Percentiles rank a stretch among this genome's conserved stretches.
phyloP scores from a whole-genome alignment of 805 yeast species.

The Metschnikowia kunwiensis region DNA sequence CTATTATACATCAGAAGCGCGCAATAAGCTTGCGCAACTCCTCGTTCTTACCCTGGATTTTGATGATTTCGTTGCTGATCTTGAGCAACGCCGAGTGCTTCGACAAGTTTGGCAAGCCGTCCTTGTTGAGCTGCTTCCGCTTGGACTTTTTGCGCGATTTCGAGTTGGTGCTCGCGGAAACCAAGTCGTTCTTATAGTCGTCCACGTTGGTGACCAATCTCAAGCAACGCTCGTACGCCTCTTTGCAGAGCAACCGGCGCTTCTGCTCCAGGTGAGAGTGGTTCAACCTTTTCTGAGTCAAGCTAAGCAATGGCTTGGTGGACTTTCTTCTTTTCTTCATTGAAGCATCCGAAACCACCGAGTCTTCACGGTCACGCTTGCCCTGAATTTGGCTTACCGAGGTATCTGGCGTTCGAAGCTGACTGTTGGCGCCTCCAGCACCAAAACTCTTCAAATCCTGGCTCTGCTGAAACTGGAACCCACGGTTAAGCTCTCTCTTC shows the following conservation, averaged over 20 bases:
- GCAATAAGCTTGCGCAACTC: conserved; percentile 27
- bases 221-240: conserved; percentile 44
- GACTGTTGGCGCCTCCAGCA: conserved; percentile 13
- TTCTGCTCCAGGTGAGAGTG: conserved; percentile 44
- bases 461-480: conserved; percentile 29
- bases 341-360: conserved; percentile 1
- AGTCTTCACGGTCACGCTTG: conserved; percentile 5
- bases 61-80: conserved; percentile 37
- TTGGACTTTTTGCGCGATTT: conserved; percentile 29
- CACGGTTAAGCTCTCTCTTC: conserved; percentile 30
- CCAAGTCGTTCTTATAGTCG: conserved; percentile 33
- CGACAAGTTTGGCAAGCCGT: conserved; percentile 44
- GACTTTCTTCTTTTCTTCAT: conserved; percentile 24
- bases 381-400: conserved; percentile 14
- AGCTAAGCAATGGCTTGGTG: conserved; percentile 36
- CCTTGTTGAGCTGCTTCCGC: conserved; percentile 39
- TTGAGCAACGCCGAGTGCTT: conserved; percentile 42
- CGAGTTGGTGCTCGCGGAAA: conserved; percentile 19
- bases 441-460: conserved; percentile 15
- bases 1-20: neutral
- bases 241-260: conserved; percentile 42
- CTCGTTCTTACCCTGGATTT: conserved; percentile 34
- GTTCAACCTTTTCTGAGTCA: conserved; percentile 41
- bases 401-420: conserved; percentile 31
- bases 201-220: conserved; percentile 39